phyloP scores from a whole-genome alignment of 2,329 filamentous ascomycete genomes.

The Pezicula radicicola region DNA sequence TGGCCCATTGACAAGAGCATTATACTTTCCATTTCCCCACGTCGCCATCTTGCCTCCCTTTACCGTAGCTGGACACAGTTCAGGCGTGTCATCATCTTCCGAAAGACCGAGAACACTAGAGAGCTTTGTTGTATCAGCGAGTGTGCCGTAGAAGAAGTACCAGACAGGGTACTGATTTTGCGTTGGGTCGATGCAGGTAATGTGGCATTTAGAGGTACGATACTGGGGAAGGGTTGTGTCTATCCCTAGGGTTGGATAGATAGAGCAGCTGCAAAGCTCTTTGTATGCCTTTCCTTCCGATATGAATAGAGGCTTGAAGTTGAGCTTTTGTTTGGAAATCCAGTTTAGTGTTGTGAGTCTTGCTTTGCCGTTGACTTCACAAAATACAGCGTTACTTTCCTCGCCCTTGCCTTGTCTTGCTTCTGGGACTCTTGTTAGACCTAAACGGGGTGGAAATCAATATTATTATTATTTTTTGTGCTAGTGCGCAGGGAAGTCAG shows the following conservation, averaged over 20 bases:
- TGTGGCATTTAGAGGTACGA: constrained; percentile 9
- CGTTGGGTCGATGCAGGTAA: background rate
- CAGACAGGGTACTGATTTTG: constrained; percentile 24
- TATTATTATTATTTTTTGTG: too few species aligned
- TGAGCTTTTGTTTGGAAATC: constrained; percentile 14
- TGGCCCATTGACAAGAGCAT: constrained; percentile 32
- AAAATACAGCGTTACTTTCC: constrained; percentile 17
- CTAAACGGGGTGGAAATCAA: background rate
- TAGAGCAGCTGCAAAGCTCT: constrained; percentile 15
- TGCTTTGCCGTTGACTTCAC: constrained; percentile 14
- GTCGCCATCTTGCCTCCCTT: constrained; percentile 27
- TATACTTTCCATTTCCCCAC: constrained; percentile 35
- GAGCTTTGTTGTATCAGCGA: constrained; percentile 29
- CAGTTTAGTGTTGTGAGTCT: constrained; percentile 12
- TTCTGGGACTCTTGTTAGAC: constrained; percentile 11
- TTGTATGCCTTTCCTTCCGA: constrained; percentile 22
- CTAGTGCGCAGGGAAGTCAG: too few species aligned
- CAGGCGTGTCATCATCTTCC: constrained; percentile 14
- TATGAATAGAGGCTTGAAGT: constrained; percentile 22
- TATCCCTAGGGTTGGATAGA: constrained; percentile 17
- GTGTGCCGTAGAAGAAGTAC: constrained; percentile 40
- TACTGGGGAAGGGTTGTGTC: constrained; percentile 25
- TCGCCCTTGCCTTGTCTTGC: constrained; percentile 14
- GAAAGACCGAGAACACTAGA: constrained; percentile 25
- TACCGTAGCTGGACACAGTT: constrained; percentile 26